Conservation (phyloP, 768 basidiomycete genomes). For the Hericium erinaceus region DNA sequence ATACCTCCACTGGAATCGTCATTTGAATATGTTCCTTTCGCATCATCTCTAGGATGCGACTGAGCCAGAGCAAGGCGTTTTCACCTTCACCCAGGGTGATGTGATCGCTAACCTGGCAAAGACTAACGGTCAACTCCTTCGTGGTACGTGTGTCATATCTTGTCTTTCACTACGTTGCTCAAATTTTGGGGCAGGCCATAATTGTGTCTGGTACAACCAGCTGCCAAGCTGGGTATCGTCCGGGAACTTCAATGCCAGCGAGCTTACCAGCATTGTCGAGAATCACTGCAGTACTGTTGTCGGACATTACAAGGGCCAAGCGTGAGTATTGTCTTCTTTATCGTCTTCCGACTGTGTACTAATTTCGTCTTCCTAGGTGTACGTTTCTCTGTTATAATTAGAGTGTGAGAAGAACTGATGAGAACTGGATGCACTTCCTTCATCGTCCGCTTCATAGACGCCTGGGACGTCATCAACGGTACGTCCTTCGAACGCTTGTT, state of each 20-base stretch:
- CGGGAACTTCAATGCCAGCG: constrained; percentile 21
- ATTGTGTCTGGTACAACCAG: constrained; percentile 38
- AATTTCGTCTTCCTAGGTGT: neutral
- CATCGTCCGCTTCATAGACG: constrained; percentile 19
- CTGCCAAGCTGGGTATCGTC: constrained; percentile 30
- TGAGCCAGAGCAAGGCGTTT: constrained; percentile 37
- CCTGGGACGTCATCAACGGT: constrained; percentile 48
- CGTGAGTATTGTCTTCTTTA: constrained; percentile 20
- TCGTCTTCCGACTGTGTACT: neutral
- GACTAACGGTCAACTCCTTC: constrained; percentile 36
- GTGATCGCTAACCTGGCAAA: constrained; percentile 34
- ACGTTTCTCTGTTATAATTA: neutral
- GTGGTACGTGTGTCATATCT: constrained; percentile 22
- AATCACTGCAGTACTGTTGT: constrained; percentile 28
- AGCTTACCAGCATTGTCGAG: constrained; percentile 24
- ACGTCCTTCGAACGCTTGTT: neutral
- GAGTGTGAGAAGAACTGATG: neutral
- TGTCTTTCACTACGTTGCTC: neutral
- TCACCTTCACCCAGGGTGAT: constrained; percentile 39
- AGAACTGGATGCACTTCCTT: constrained; percentile 8
- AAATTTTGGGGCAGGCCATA: constrained; percentile 19
- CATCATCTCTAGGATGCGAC: constrained; percentile 35
- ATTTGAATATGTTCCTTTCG: neutral
- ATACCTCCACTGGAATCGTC: neutral
- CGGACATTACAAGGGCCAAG: constrained; percentile 30